Percentiles rank a stretch among this genome's conserved stretches.
Evolutionary conservation across 441 rosid genomes (phyloP).

Genomic region (Dalechampia spathulata): DNA sequence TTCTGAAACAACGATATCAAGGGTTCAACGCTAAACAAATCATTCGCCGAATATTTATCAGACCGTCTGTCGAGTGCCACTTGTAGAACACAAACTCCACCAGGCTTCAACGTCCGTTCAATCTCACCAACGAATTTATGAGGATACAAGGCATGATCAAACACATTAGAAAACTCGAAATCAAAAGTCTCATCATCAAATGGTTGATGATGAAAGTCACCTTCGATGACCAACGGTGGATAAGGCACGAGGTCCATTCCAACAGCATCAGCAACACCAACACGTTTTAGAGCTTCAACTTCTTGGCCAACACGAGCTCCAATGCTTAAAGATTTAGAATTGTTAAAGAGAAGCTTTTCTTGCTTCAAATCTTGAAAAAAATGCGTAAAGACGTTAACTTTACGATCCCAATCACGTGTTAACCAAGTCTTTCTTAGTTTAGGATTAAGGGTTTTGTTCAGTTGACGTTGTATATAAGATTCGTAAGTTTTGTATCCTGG

Average conservation of each 20-base stretch:
- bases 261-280: slow-evolving; percentile 57
- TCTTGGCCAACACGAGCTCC: slow-evolving; percentile 92
- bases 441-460: slow-evolving; percentile 84
- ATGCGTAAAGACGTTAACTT: slow-evolving; percentile 51
- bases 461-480: slow-evolving; percentile 77
- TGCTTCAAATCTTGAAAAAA: slow-evolving; percentile 45
- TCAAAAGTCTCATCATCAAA: slow-evolving; percentile 61
- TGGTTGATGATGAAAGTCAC: slow-evolving; percentile 80
- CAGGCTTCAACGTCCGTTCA: slow-evolving; percentile 69
- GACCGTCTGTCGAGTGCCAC: slow-evolving; percentile 51
- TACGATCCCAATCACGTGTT: slow-evolving; percentile 84
- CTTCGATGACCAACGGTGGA: slow-evolving; percentile 65
- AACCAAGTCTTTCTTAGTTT: slow-evolving; percentile 67
- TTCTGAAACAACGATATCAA: slow-evolving; percentile 40
- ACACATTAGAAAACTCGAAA: slow-evolving; percentile 88
- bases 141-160: slow-evolving; percentile 84
- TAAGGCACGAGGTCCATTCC: slow-evolving; percentile 81
- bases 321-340: slow-evolving; percentile 54
- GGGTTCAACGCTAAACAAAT: slow-evolving; percentile 48
- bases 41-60: slow-evolving; percentile 89
- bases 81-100: slow-evolving; percentile 68
- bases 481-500: slow-evolving; percentile 72
- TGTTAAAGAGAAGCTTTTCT: slow-evolving; percentile 35
- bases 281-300: slow-evolving; percentile 59
- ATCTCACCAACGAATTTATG: slow-evolving; percentile 65